Conservation (phyloP, 2,329 filamentous ascomycete species). For the Ambrosiella beaveri region DNA sequence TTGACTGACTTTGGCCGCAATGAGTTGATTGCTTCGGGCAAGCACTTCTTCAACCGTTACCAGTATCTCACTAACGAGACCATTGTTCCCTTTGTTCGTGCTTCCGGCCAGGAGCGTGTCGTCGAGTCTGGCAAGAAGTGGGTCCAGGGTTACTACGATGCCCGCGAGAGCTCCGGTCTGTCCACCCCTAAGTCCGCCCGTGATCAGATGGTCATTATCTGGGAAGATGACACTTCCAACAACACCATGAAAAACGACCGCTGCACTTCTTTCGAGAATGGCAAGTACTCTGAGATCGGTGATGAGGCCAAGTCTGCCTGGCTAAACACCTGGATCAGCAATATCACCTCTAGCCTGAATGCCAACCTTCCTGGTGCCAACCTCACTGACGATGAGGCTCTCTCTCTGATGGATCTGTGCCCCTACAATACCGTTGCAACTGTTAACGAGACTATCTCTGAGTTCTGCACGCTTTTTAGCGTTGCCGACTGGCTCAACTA, state of each 20-base stretch:
- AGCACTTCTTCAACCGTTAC: conserved; percentile 62
- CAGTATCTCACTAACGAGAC: conserved; percentile 31
- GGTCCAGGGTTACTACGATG: conserved; percentile 50
- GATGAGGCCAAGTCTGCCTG: conserved; percentile 37
- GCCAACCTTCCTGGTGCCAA: conserved; percentile 48
- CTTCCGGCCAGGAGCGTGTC: conserved; percentile 52
- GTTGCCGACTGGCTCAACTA: conserved; percentile 58
- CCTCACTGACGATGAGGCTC: conserved; percentile 42
- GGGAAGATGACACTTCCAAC: conserved; percentile 49
- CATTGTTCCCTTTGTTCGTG: conserved; percentile 50
- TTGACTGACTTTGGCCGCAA: conserved; percentile 49
- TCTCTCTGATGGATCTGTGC: conserved; percentile 76
- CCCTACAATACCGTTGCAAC: conserved; percentile 66
- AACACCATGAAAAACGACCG: conserved; percentile 65
- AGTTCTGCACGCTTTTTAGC: conserved; percentile 63
- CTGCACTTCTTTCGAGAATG: conserved; percentile 54
- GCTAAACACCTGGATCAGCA: conserved; percentile 43
- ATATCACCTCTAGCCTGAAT: conserved; percentile 55
- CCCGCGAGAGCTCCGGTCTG: conserved; percentile 23
- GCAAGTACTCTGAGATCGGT: conserved; percentile 31
- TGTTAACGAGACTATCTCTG: conserved; percentile 34
- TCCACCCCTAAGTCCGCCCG: conserved; percentile 26
- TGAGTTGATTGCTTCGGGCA: conserved; percentile 57
- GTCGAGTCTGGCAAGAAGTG: conserved; percentile 60
- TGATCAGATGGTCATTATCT: conserved; percentile 46